Base-by-base conservation (phyloP, 352 stramenopile genomes). In the Pythium rhizo-oryzae region DNA sequence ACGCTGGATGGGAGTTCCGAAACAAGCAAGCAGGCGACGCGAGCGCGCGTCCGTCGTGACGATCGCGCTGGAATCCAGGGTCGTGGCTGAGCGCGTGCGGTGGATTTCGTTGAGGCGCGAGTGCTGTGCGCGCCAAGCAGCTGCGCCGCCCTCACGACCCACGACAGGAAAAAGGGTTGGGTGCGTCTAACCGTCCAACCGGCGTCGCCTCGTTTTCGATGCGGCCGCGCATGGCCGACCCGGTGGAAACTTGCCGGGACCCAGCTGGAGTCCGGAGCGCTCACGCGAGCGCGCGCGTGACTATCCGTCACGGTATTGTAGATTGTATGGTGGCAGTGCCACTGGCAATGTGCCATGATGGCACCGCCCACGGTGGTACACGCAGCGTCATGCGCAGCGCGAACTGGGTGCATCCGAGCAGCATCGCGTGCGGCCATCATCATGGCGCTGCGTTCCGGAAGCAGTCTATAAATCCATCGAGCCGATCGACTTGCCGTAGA, bases 181-280 rank as follows among this genome's bases (percentile, higher is more conserved):
- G 35, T 41, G 35, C 35, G 24, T 55, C 23, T 23, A 35, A 41
- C 23, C n/a, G 2, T 24, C 25, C 13, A 57, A n/a, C n/a, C n/a
- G n/a, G 28, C 51, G 28, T 57, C n/a, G 25, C 9, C 19, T 57
- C 43, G 51, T 57, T 18, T 57, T 57, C 24, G 51, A 35, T 56
- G 50, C 18, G 13, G 4, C 8, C 8, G 35, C 1, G 35, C 28
- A 23, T 57, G n/a, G 2, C 24, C 25, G 15, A 12, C 0, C 24
- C 12, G 24, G n/a, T 16, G 55, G 55, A 62, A 62, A 33, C 24
- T 52, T 47, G 39, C 39, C 4, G 12, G 47, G 35, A 52, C 30
- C 55, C 55, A 62, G 55, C 55, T 62, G 55, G 55, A n/a, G n/a
- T n/a, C n/a, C n/a, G n/a, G n/a, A 60, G 54, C 33, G n/a, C 18